Conservation (phyloP, 2,329 filamentous ascomycete genomes). For the Aspergillus jensenii region DNA sequence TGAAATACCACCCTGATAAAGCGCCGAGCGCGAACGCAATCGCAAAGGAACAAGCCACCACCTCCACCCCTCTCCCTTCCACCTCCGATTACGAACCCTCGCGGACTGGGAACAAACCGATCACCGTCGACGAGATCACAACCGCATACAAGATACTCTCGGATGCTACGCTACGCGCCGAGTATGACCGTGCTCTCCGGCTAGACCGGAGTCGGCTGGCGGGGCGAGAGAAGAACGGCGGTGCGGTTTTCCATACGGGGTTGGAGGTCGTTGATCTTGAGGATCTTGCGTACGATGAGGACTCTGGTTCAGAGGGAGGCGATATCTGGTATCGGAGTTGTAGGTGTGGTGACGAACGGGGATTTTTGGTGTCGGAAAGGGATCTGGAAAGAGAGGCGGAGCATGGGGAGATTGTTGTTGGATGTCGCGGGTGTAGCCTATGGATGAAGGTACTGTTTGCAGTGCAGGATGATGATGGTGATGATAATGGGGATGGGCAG, state of each 20-base stretch:
- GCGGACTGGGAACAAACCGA: conserved; percentile 10
- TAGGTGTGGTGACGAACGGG: conserved; percentile 58
- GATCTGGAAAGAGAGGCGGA: conserved; percentile 53
- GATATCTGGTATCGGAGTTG: conserved; percentile 57
- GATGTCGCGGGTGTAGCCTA: conserved; percentile 63
- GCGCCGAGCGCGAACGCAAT: conserved; percentile 17
- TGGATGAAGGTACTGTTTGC: conserved; percentile 63
- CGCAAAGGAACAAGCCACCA: conserved; percentile 4
- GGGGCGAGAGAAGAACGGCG: conserved; percentile 29
- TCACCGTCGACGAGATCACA: conserved; percentile 59
- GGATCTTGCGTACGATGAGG: conserved; percentile 47
- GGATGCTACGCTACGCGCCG: conserved; percentile 41
- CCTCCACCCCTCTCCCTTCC: background rate
- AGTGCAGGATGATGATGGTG: conserved; percentile 36
- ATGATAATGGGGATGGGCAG: conserved; percentile 23
- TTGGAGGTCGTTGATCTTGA: conserved; percentile 60
- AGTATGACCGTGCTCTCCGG: conserved; percentile 51
- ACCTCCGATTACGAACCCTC: background rate
- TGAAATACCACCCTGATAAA: conserved; percentile 62
- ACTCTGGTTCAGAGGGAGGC: conserved; percentile 23
- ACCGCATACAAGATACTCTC: conserved; percentile 58
- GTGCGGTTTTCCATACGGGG: conserved; percentile 48
- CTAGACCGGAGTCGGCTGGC: conserved; percentile 31
- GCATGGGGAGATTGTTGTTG: conserved; percentile 58
- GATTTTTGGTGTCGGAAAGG: conserved; percentile 55